phyloP scores from a whole-genome alignment of 768 basidiomycete genomes.

The Neoboletus magnificus region DNA sequence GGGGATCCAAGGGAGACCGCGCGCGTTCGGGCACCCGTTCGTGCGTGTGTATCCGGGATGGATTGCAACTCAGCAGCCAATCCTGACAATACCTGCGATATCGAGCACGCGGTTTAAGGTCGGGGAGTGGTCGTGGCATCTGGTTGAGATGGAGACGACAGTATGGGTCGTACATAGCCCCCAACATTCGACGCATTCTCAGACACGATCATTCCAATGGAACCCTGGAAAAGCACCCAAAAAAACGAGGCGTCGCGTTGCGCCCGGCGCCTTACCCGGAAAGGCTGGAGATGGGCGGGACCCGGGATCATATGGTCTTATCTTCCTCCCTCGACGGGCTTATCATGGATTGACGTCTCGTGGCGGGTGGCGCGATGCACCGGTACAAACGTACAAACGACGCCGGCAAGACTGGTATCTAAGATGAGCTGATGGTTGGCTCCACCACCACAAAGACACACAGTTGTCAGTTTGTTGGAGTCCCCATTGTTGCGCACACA shows the following conservation, averaged over 20 bases:
- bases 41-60: constrained; percentile 3
- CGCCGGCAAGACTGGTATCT: neutral
- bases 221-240: neutral
- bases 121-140: neutral
- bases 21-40: neutral
- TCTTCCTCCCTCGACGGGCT: neutral
- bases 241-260: neutral
- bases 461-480: neutral
- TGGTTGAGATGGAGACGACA: neutral
- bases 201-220: neutral
- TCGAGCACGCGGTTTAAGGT: constrained; percentile 8
- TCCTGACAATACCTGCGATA: neutral
- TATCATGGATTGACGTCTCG: neutral
- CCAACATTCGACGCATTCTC: neutral
- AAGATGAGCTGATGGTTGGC: neutral
- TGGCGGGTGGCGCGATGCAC: neutral
- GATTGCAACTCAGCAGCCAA: neutral
- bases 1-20: neutral
- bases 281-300: neutral
- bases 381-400: neutral
- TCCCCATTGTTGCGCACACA: constrained; percentile 6
- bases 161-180: neutral
- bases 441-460: neutral
- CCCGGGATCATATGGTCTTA: constrained; percentile 2
- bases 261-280: neutral